Base-by-base conservation (phyloP, 306 rosid genomes). In the Trichosanthes truncata region DNA sequence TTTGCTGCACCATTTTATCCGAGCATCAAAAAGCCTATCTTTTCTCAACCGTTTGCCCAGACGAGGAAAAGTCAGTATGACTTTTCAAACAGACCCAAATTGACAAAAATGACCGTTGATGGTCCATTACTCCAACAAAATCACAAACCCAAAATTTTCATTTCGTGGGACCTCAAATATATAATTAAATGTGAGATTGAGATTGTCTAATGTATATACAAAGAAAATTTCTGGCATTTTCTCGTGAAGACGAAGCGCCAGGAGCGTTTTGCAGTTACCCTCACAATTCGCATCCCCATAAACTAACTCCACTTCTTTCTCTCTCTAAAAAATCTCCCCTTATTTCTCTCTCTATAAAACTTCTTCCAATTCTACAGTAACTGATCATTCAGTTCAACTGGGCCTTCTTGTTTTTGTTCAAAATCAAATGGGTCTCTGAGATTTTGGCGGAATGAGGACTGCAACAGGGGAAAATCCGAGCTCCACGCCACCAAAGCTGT, bases 201-300 rank as follows among this genome's bases (percentile, higher is more conserved):
- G n/a, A n/a, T n/a, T n/a, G 72, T 65, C 6, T 18, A 67, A 41
- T 7, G 2, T 67, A 67, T 7, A 67, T 7, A 59, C 26, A 29
- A 80, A 78, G 66, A 57, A 40, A 51, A 26, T 1, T 52, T 77
- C 72, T 81, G 74, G 69, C 83, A 84, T 57, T 57, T 84, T 85
- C 97, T 85, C 89, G 96, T 93, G 98, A 89, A 85, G 84, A 82
- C 86, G 89, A 84, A 90, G 96, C 96, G 85, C 89, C 85, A 31
- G 91, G 90, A 91, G 90, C 91, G 95, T 85, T 65, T 65, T 85
- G 78, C 82, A 33, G 38, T 81, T 43, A 68, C 79, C 68, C 63
- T 87, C 87, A 80, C 85, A 83, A 55, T 81, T 84, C 83, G 49
- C 83, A 81, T 48, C 87, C 84, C 66, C 78, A 82, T 35, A 79